Percentiles rank a stretch among this genome's conserved stretches.
Conservation (phyloP, 139 green algal species). For the Microglena sp. region DNA sequence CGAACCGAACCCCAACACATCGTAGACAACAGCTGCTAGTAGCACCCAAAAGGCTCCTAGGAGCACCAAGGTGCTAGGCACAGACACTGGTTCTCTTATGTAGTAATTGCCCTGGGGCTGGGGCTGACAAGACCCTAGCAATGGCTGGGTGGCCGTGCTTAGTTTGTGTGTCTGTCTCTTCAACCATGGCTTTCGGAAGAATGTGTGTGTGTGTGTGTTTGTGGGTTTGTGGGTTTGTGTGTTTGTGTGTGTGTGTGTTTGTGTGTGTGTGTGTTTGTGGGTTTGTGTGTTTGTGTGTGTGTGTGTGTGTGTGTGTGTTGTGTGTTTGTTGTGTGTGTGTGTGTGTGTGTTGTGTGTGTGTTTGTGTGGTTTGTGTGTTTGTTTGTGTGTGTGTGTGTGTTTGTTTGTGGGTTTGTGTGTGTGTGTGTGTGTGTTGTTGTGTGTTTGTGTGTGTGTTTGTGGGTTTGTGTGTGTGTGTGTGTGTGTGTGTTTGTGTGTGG, state of each 20-base stretch:
- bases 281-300: conserved; percentile 2
- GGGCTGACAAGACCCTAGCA: too few species aligned
- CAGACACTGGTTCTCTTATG: too few species aligned
- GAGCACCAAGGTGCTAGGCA: too few species aligned
- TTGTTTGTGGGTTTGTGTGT: too few species aligned
- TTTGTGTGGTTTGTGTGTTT: background rate
- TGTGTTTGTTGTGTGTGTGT: conserved; percentile 7
- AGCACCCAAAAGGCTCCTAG: too few species aligned
- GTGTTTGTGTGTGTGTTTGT: too few species aligned
- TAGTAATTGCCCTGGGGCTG: too few species aligned
- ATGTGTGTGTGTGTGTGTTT: conserved; percentile 10
- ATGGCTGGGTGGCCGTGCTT: too few species aligned
- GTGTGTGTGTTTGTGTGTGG: too few species aligned
- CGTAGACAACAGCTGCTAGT: too few species aligned
- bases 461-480: too few species aligned
- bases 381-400: background rate
- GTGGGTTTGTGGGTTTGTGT: background rate
- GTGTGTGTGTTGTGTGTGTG: conserved; percentile 3
- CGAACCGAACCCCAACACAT: too few species aligned
- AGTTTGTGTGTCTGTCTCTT: background rate
- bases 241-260: background rate
- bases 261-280: background rate
- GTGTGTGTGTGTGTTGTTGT: conserved; percentile 1
- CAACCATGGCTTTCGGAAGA: conserved; percentile 10
- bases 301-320: conserved; percentile 7